Conservation (phyloP, 352 stramenopile genomes). For the Pythium rhizo-oryzae region DNA sequence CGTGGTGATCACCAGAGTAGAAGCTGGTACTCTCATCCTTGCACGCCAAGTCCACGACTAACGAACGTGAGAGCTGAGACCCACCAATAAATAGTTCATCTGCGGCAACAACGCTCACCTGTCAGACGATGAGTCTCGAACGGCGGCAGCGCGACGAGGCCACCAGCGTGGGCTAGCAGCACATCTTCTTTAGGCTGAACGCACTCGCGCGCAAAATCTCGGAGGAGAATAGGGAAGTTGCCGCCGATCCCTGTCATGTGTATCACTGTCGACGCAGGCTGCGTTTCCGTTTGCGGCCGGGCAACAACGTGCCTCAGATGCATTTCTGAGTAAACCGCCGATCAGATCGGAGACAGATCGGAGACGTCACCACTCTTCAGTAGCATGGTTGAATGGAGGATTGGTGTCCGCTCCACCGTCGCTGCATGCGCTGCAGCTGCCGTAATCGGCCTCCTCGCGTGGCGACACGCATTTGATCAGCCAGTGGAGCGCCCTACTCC, state of each 20-base stretch:
- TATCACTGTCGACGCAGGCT: neutral
- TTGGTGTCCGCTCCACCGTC: neutral
- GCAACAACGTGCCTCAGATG: neutral
- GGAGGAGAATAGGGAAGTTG: conserved; percentile 12
- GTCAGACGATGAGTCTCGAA: conserved; percentile 24
- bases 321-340: neutral
- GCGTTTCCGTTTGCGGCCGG: neutral
- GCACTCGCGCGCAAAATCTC: conserved; percentile 22
- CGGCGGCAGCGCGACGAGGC: neutral
- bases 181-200: neutral
- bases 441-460: conserved; percentile 9
- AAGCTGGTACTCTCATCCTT: conserved; percentile 44
- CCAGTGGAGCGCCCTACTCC: no score
- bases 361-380: neutral
- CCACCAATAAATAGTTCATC: neutral
- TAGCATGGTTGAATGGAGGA: conserved; percentile 9
- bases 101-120: conserved; percentile 15
- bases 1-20: conserved; percentile 63
- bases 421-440: neutral
- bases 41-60: conserved; percentile 83
- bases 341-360: neutral
- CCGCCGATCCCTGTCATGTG: conserved; percentile 19
- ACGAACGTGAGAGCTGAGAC: neutral
- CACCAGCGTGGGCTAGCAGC: neutral
- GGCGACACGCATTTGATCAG: neutral